Evolutionary conservation across 306 rosid species (phyloP), one percentile per base, ranked within the genome.

Genomic region (Alnus glutinosa): DNA sequence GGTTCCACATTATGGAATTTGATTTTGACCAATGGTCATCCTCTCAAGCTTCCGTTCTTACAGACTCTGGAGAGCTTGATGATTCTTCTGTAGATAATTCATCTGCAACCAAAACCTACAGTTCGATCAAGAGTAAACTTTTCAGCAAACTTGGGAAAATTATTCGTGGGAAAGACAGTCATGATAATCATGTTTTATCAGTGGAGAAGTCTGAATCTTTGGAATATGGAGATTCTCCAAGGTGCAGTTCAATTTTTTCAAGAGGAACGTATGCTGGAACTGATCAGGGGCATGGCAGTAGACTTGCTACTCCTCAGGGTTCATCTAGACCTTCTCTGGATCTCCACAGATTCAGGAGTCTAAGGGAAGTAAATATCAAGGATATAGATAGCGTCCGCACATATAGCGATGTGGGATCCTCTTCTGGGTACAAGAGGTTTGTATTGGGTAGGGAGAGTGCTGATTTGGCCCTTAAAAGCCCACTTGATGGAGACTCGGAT

Each of bases 1-100:
- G 79, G 70, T 81, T 76, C 47, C 83, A 67, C 75, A 9, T 86
- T 67, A 32, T 83, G 83, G 97, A 89, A 67, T 74, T 86, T 54
- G 96, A 91, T 81, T 91, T 89, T 13, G 98, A 88, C 55, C 90
- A 75, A 46, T 92, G 97, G 93, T 90, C 97, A 71, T 80, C 90
- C 46, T 89, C 96, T n/a, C 91, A 85, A 58, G 57, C 91, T 82
- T 90, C 97, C 51, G 85, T 62, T 80, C 71, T n/a, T 28, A 83
- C 90, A 4, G 92, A 92, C 63, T 75, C 88, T 3, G 90, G 85
- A 7, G 97, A 91, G 13, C 36, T 55, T 49, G 97, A 92, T 34
- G 91, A 87, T 51, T 87, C 85, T 57, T 82, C 87, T 74, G 77
- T 48, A 52, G 92, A 85, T 48, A 80, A 70, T 69, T 44, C 82